Percentiles rank a stretch among this genome's conserved stretches.
These are phyloP conservation scores for Cruciata laevipes DNA, from an alignment of 257 asterid species.

Conservation along the genomic window DNA sequence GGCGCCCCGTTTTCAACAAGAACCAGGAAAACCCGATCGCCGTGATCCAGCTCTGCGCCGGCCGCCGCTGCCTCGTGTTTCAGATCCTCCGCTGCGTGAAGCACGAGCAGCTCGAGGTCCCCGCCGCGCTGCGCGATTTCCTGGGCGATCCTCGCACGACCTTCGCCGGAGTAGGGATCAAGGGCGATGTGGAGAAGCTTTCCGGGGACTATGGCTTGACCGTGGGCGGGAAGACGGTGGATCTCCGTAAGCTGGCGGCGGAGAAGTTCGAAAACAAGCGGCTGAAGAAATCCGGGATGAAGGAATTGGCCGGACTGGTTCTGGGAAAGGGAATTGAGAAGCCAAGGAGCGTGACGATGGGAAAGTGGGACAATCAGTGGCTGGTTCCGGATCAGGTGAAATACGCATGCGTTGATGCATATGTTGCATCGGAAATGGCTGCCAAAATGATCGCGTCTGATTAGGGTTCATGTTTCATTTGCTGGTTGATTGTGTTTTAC, in stretches of 20 bases:
- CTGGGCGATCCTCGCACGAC: slow-evolving; percentile 3
- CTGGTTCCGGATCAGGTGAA: slow-evolving; percentile 16
- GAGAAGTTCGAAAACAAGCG: neutral
- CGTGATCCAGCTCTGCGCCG: slow-evolving; percentile 34
- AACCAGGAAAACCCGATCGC: slow-evolving; percentile 21
- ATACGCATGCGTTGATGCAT: slow-evolving; percentile 33
- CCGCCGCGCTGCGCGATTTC: neutral
- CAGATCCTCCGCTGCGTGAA: slow-evolving; percentile 21
- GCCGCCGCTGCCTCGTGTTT: slow-evolving; percentile 29
- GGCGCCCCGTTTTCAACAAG: slow-evolving; percentile 27
- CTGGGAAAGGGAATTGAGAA: slow-evolving; percentile 22
- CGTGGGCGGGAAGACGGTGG: slow-evolving; percentile 19
- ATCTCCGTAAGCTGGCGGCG: slow-evolving; percentile 22
- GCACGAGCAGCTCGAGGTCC: neutral
- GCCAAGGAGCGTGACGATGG: slow-evolving; percentile 25
- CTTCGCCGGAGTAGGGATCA: slow-evolving; percentile 26
- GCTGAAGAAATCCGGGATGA: slow-evolving; percentile 25
- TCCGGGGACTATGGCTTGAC: slow-evolving; percentile 18
- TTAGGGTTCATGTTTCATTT: no score
- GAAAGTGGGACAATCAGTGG: slow-evolving; percentile 24
- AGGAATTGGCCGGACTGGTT: slow-evolving; percentile 18
- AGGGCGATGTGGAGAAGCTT: slow-evolving; percentile 23
- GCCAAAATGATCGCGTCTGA: slow-evolving; percentile 11
- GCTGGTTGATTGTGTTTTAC: neutral
- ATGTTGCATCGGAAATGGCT: slow-evolving; percentile 19